Evolutionary conservation across 1,284 basidiomycete genomes (phyloP).

Genomic region (Xerocomus minutiporus): DNA sequence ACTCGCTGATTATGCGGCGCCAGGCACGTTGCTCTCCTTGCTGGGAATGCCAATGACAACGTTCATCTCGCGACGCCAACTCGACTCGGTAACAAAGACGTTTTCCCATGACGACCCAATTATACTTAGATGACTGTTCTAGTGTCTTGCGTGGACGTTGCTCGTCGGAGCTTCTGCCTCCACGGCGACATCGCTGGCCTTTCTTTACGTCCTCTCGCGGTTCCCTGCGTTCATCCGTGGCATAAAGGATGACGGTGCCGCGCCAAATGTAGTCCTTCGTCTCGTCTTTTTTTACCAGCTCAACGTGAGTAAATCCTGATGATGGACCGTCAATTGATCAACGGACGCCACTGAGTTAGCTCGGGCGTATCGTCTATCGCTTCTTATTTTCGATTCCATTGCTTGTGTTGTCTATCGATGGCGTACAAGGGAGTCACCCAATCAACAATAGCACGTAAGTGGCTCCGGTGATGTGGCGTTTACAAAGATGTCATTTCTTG

Average conservation of each 20-base stretch:
- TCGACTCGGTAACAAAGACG: conserved; percentile 46
- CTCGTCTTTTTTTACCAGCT: conserved; percentile 67
- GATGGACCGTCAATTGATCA: conserved; percentile 1
- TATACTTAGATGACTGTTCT: conserved; percentile 10
- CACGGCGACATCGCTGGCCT: conserved; percentile 58
- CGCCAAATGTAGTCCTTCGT: conserved; percentile 63
- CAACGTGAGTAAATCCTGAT: conserved; percentile 49
- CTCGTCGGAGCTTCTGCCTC: conserved; percentile 61
- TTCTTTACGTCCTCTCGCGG: conserved; percentile 59
- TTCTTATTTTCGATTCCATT: conserved; percentile 66
- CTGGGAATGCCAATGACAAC: conserved; percentile 66
- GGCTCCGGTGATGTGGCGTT: not conserved
- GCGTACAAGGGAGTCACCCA: conserved; percentile 42
- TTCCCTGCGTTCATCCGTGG: conserved; percentile 65
- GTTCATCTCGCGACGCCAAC: conserved; percentile 49
- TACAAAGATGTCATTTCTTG: conserved; percentile 5
- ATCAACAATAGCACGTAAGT: conserved; percentile 56
- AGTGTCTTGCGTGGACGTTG: conserved; percentile 69
- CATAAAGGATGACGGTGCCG: conserved; percentile 65
- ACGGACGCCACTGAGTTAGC: conserved; percentile 33
- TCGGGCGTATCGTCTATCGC: conserved; percentile 61
- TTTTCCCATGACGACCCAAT: conserved; percentile 1
- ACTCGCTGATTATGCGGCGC: conserved; percentile 15
- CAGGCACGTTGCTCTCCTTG: conserved; percentile 58
- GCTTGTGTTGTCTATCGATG: conserved; percentile 59